A percentile compares a stretch with the other conserved stretches of the same genome.
Conservation (phyloP, 202 grass and related monocot genomes). For the Cymbopogon flexuosus region DNA sequence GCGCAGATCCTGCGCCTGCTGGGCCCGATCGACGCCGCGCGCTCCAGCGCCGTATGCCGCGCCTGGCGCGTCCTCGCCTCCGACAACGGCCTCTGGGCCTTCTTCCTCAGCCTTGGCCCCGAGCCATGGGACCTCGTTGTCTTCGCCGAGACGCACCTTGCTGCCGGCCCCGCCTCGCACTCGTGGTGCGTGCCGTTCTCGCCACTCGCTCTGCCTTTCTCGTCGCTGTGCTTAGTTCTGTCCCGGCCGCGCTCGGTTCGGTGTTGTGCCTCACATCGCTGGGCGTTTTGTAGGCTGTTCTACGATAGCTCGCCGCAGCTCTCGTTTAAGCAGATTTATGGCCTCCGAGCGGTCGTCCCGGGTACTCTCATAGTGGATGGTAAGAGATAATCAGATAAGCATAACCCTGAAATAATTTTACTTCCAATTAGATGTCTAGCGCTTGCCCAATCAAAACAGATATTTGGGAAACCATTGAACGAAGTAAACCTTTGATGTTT, state of each 20-base stretch:
- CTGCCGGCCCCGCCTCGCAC: constrained; percentile 24
- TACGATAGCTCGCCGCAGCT: constrained; percentile 42
- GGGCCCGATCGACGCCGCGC: constrained; percentile 55
- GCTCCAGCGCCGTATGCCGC: constrained; percentile 48
- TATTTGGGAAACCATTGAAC: not conserved
- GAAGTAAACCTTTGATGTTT: not conserved
- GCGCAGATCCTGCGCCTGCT: constrained; percentile 70
- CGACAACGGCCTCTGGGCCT: constrained; percentile 77
- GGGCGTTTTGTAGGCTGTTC: constrained; percentile 32
- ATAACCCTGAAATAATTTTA: not conserved
- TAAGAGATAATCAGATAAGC: constrained; percentile 21
- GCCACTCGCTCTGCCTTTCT: not conserved
- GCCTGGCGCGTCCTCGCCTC: constrained; percentile 58
- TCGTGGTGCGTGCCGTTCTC: constrained; percentile 15
- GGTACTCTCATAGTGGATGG: constrained; percentile 85
- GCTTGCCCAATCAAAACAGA: not conserved
- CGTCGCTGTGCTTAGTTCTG: not conserved
- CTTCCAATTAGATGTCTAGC: not conserved
- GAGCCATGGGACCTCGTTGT: constrained; percentile 70
- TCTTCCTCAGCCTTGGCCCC: constrained; percentile 57
- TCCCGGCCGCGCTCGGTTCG: not conserved
- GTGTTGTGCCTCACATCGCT: not conserved
- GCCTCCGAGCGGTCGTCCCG: constrained; percentile 44
- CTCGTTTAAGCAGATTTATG: constrained; percentile 75
- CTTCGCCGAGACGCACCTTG: constrained; percentile 81